Evolutionary conservation across 345 rosid genomes (phyloP), one percentile per base, ranked within the genome.

Genomic region (Physaria fendleri): DNA sequence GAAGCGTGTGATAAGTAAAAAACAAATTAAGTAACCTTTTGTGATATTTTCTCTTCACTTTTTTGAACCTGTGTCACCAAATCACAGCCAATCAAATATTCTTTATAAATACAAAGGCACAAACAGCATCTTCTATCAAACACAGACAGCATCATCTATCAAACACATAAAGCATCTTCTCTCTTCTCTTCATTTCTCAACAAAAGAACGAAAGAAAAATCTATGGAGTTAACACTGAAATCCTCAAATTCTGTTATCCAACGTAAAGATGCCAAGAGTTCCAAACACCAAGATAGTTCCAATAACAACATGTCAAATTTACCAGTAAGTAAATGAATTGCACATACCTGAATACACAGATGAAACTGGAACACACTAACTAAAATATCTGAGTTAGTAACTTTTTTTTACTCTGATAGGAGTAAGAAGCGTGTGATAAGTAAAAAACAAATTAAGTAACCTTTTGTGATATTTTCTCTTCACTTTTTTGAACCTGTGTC

Each of bases 171-270:
- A 48, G 47, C 46, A n/a, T 72, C 67, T 53, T 46, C 41, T 67
- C 62, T 56, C 45, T 62, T n/a, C 53, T 46, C 64, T 18, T 55
- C 61, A 21, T 16, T 50, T 40, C 39, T 54, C 48, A 25, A 44
- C 69, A 72, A 47, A 61, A 16, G 48, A 21, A 10, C 59, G 71
- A 69, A 59, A 39, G 11, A 43, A 0, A 64, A 16, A 62, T 55
- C 59, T 43, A 86, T 93, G 99, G 74, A 89, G 53, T 52, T 85
- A 62, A 76, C 91, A 13, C 77, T 87, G 23, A 85, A 74, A 73
- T 85, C 86, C 5, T 83, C 86, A 29, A 73, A 81, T 62, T 83
- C 94, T 65, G 77, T 85, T 42, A 82, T 77, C 62, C 83, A 81
- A 45, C 80, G 68, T 4, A 88, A 78, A 57, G 91, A 81, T 54